Conservation (phyloP, 2,329 filamentous ascomycete species). For the Trichophyton mentagrophytes region DNA sequence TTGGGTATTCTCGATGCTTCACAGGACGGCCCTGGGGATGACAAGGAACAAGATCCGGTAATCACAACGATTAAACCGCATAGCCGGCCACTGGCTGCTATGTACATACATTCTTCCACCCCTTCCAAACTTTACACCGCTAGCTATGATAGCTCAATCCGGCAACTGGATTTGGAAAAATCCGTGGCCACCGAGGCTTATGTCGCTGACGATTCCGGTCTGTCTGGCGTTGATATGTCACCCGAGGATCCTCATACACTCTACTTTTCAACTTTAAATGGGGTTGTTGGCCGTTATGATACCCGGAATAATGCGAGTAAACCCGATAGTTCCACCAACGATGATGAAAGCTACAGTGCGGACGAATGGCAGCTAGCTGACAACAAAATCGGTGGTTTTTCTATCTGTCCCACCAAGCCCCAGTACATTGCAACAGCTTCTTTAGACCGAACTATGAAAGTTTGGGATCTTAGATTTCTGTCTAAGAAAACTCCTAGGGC, state of each 20-base stretch:
- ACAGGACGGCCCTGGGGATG: conserved; percentile 50
- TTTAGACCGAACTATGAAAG: conserved; percentile 72
- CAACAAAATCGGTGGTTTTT: conserved; percentile 93
- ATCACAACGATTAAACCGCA: conserved; percentile 87
- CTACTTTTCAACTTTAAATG: conserved; percentile 78
- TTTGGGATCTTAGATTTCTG: conserved; percentile 78
- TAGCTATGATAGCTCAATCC: conserved; percentile 86
- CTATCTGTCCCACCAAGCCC: conserved; percentile 62
- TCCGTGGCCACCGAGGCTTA: conserved; percentile 70
- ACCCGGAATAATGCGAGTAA: conserved; percentile 38
- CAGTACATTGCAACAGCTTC: conserved; percentile 82
- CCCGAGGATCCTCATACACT: conserved; percentile 57
- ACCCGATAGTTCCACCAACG: background rate
- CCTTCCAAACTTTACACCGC: conserved; percentile 65
- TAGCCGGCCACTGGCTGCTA: conserved; percentile 72
- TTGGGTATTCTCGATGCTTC: conserved; percentile 85
- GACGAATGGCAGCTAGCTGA: conserved; percentile 67
- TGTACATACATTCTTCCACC: conserved; percentile 63
- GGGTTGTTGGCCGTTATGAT: conserved; percentile 70
- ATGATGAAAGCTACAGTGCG: conserved; percentile 36
- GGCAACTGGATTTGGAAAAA: conserved; percentile 71
- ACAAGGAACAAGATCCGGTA: conserved; percentile 58
- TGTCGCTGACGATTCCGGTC: conserved; percentile 65
- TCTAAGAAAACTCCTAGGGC: conserved; percentile 54
- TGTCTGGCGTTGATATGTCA: conserved; percentile 75